Conservation (phyloP, 345 rosid species). For the Trapa bicornis region DNA sequence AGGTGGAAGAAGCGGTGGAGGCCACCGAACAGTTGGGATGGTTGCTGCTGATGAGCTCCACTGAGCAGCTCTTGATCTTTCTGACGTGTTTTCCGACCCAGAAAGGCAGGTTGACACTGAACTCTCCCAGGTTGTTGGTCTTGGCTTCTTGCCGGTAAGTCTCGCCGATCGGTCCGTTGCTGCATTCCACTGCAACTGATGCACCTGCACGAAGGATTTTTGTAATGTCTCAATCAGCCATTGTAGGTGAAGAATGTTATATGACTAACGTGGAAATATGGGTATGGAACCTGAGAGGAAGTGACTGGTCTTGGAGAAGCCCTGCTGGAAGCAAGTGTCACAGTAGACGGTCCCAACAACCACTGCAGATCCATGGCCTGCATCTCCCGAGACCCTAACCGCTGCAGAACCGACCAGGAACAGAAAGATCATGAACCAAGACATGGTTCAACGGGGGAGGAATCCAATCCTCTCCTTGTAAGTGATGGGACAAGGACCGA, state of each 20-base stretch:
- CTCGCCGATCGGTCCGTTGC: conserved; percentile 26
- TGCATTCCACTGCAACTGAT: conserved; percentile 62
- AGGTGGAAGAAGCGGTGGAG: conserved; percentile 50
- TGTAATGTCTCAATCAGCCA: background rate
- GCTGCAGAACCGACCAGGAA: conserved; percentile 14
- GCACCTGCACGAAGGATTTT: conserved; percentile 43
- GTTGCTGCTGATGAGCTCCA: conserved; percentile 51
- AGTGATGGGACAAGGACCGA: background rate
- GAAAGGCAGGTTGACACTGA: conserved; percentile 53
- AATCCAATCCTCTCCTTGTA: background rate
- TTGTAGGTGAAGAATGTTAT: background rate
- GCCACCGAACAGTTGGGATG: conserved; percentile 68
- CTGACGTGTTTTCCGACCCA: conserved; percentile 50
- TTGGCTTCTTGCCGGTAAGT: conserved; percentile 47
- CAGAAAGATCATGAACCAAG: conserved; percentile 21
- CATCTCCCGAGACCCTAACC: conserved; percentile 17
- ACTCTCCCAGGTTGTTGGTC: conserved; percentile 61
- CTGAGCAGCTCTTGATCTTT: conserved; percentile 59
- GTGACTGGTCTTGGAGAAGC: conserved; percentile 42
- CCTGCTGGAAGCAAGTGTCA: conserved; percentile 63
- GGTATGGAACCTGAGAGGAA: conserved; percentile 55
- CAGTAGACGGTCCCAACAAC: conserved; percentile 87
- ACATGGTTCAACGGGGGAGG: conserved; percentile 9
- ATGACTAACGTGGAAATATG: background rate
- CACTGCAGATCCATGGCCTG: conserved; percentile 24